Conservation (phyloP, 805 yeast species). For the Kuraishia piskuri region DNA sequence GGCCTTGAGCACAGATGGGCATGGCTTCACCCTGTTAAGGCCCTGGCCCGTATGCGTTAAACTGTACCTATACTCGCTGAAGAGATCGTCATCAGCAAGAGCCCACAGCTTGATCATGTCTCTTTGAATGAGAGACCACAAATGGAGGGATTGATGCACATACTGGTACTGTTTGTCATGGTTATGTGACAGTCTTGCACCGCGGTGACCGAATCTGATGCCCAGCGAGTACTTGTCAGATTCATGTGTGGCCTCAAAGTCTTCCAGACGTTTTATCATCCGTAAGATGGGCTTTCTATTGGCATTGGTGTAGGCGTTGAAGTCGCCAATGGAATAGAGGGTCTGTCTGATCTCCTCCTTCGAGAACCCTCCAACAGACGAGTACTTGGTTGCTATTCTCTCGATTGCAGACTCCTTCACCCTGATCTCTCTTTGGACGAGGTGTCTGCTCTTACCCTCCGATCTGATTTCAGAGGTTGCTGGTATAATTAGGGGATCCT, state of each 20-base stretch:
- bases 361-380: constrained; percentile 28
- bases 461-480: constrained; percentile 67
- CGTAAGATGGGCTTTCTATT: constrained; percentile 61
- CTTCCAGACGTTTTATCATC: constrained; percentile 44
- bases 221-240: constrained; percentile 41
- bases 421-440: constrained; percentile 51
- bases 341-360: constrained; percentile 65
- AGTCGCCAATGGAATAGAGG: constrained; percentile 72
- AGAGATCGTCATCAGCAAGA: constrained; percentile 64
- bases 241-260: constrained; percentile 36
- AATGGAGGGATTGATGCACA: constrained; percentile 62
- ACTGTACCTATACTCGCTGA: constrained; percentile 46
- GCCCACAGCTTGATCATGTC: constrained; percentile 76
- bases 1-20: constrained; percentile 59
- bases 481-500: constrained; percentile 47
- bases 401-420: constrained; percentile 67
- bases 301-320: constrained; percentile 61
- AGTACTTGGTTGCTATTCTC: constrained; percentile 40
- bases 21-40: constrained; percentile 63
- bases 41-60: constrained; percentile 77
- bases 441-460: constrained; percentile 41
- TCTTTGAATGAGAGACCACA: constrained; percentile 73
- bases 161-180: constrained; percentile 68
- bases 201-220: constrained; percentile 56
- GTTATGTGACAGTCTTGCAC: constrained; percentile 66